These are phyloP conservation scores for Beta corolliflora DNA, from an alignment of 179 eudicot genomes.

Conservation along the genomic window DNA sequence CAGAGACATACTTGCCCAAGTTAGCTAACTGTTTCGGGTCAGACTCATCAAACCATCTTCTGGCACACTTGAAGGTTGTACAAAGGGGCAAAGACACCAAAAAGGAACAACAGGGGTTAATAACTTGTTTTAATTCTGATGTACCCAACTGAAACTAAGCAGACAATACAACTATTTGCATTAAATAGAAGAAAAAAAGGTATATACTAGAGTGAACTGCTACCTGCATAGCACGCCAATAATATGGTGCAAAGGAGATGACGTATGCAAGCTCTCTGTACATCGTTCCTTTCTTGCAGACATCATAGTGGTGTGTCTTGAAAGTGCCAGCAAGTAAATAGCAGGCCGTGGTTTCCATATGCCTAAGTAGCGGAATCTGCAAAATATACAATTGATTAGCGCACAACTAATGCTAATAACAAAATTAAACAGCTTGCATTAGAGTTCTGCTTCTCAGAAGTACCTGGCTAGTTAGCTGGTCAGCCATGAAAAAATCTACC, in stretches of 20 bases:
- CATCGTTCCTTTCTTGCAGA: conserved; percentile 66
- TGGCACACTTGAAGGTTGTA: conserved; percentile 63
- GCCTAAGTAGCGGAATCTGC: conserved; percentile 80
- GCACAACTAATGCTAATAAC: background rate
- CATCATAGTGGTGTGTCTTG: conserved; percentile 55
- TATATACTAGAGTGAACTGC: background rate
- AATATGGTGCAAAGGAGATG: conserved; percentile 93
- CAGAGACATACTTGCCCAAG: conserved; percentile 94
- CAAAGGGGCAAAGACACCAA: conserved; percentile 4
- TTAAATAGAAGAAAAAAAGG: background rate
- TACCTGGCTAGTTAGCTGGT: conserved; percentile 99
- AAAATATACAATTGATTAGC: background rate
- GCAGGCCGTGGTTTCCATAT: conserved; percentile 87
- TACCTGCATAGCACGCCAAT: conserved; percentile 99
- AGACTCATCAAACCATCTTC: conserved; percentile 79
- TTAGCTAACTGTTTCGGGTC: conserved; percentile 70
- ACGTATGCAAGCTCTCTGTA: conserved; percentile 84
- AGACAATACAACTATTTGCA: background rate
- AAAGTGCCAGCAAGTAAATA: conserved; percentile 74
- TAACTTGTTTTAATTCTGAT: background rate
- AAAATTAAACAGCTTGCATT: background rate
- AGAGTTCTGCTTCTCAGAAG: conserved; percentile 1
- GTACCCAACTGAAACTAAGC: too few species aligned
- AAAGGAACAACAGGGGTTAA: conserved; percentile 4
- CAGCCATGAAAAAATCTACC: conserved; percentile 99